Conservation (phyloP, 257 asterid species). For the Solanum clarkiae region DNA sequence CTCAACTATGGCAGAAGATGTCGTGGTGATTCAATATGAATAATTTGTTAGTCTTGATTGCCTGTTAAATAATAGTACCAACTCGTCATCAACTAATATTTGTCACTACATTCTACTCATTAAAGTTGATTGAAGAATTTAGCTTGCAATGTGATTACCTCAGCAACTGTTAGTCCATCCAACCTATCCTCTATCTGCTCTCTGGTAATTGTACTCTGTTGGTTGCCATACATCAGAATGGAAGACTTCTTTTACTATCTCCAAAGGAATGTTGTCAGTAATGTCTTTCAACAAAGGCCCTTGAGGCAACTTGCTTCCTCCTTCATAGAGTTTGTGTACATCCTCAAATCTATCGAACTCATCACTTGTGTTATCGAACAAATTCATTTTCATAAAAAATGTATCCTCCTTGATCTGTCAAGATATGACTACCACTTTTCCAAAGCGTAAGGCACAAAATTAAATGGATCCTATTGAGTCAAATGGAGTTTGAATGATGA, state of each 20-base stretch:
- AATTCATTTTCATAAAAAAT: background rate
- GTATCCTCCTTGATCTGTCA: no score
- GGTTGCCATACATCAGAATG: slow-evolving; percentile 60
- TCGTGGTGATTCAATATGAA: slow-evolving; percentile 70
- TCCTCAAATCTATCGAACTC: background rate
- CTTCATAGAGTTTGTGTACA: background rate
- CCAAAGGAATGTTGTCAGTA: slow-evolving; percentile 35
- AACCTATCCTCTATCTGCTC: slow-evolving; percentile 33
- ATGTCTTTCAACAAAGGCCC: slow-evolving; percentile 23
- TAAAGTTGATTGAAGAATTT: background rate
- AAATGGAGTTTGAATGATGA: no score
- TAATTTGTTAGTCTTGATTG: slow-evolving; percentile 27
- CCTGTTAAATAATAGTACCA: slow-evolving; percentile 15
- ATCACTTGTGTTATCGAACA: slow-evolving; percentile 7
- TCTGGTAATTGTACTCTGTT: slow-evolving; percentile 37
- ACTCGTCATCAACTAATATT: no score
- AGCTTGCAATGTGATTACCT: slow-evolving; percentile 19
- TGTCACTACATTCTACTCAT: background rate
- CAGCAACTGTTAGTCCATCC: slow-evolving; percentile 36
- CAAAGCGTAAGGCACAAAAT: no score
- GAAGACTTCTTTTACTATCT: slow-evolving; percentile 43
- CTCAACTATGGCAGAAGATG: slow-evolving; percentile 49
- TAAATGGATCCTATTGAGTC: no score
- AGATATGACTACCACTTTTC: no score
- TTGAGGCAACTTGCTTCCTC: slow-evolving; percentile 8